phyloP scores from a whole-genome alignment of 495 filamentous ascomycete species.

The Lasiosphaeris hirsuta region DNA sequence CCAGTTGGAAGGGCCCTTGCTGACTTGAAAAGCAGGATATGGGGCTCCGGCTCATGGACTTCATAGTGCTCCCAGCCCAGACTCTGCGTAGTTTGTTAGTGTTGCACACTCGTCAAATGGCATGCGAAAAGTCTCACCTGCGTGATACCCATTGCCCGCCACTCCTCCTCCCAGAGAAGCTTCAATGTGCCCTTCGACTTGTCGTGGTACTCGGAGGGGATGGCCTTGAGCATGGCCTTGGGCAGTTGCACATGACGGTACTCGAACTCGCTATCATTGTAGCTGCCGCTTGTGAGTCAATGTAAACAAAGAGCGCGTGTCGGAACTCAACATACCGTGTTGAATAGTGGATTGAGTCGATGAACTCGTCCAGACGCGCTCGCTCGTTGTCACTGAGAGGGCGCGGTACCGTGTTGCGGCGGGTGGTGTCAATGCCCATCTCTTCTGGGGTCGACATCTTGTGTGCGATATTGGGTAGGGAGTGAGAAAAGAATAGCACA shows the following conservation, averaged over 20 bases:
- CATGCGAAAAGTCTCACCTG: slow-evolving; percentile 57
- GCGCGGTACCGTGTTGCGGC: slow-evolving; percentile 81
- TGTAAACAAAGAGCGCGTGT: neutral
- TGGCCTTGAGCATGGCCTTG: slow-evolving; percentile 95
- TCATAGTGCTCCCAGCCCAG: slow-evolving; percentile 99
- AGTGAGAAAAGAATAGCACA: neutral
- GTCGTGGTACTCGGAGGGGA: slow-evolving; percentile 95
- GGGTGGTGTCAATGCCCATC: slow-evolving; percentile 70
- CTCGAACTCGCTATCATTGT: slow-evolving; percentile 83
- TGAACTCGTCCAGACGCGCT: slow-evolving; percentile 80
- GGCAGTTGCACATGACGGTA: slow-evolving; percentile 97
- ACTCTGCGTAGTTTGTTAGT: slow-evolving; percentile 56
- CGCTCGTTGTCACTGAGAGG: slow-evolving; percentile 77
- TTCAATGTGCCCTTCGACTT: slow-evolving; percentile 87
- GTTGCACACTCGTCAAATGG: neutral
- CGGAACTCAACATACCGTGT: slow-evolving; percentile 60
- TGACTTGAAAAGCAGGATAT: slow-evolving; percentile 98
- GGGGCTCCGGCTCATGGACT: slow-evolving; percentile 96
- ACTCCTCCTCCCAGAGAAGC: slow-evolving; percentile 96
- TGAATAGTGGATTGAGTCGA: slow-evolving; percentile 92
- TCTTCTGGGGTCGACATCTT: slow-evolving; percentile 28
- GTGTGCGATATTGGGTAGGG: neutral
- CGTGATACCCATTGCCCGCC: slow-evolving; percentile 93
- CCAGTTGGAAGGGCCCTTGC: slow-evolving; percentile 26
- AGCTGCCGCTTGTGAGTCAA: slow-evolving; percentile 49